Evolutionary conservation across 1,139 yeast genomes (phyloP).

Genomic region (Tardiomyces blankii): DNA sequence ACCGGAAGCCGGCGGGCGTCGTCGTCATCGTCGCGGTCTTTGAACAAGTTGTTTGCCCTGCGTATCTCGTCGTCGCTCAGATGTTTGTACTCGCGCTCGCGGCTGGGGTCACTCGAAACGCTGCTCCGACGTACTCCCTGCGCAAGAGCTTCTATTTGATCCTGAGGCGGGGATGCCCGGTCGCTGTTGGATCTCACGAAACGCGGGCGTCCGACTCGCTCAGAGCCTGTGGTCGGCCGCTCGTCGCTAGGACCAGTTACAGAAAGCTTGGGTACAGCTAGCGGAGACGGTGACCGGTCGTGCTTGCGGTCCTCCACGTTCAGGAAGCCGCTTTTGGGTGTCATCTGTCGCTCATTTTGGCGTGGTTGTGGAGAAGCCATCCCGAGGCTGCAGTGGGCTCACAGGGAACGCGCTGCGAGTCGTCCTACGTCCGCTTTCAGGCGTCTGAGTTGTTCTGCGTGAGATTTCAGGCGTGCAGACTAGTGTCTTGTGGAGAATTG

Average conservation of each 20-base stretch:
- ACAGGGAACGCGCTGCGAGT: no score
- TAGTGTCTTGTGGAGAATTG: no score
- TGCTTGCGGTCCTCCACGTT: no score
- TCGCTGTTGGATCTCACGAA: not conserved
- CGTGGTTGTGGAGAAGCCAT: no score
- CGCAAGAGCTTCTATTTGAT: not conserved
- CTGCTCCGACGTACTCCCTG: not conserved
- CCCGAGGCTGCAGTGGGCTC: no score
- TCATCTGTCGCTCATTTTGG: no score
- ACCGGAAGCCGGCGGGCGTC: not conserved
- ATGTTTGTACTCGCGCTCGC: not conserved
- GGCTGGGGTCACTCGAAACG: not conserved
- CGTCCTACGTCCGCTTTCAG: no score
- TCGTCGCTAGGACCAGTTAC: not conserved
- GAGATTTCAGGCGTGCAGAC: no score
- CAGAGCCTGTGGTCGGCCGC: not conserved
- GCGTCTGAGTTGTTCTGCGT: no score
- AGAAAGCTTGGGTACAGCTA: not conserved
- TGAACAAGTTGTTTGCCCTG: not conserved
- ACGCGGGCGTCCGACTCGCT: not conserved
- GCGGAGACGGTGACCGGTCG: not conserved
- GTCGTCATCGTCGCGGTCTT: not conserved
- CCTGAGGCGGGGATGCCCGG: not conserved
- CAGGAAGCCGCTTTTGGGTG: no score
- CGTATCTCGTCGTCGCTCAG: not conserved